Evolutionary conservation across 2,329 filamentous ascomycete genomes (phyloP).

Genomic region (Phaeophleospora eucalypticola): DNA sequence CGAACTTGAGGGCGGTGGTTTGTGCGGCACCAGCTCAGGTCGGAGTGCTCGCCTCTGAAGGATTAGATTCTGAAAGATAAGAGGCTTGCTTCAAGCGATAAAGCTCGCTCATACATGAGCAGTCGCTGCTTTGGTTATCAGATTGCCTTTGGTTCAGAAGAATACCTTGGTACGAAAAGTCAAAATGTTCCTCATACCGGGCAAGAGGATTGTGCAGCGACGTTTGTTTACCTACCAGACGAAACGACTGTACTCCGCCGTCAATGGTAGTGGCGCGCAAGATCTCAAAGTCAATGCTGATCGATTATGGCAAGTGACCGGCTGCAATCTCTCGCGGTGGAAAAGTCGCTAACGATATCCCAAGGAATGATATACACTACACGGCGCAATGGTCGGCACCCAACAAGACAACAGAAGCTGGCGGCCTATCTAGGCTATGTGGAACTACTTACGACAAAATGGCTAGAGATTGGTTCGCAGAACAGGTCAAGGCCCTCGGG

Average conservation of each 20-base stretch:
- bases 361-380: conserved; percentile 14
- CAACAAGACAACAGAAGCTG: conserved; percentile 11
- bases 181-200: neutral
- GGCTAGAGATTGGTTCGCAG: conserved; percentile 28
- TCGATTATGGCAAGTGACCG: conserved; percentile 14
- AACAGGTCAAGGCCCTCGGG: conserved; percentile 22
- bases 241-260: conserved; percentile 2
- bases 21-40: no score
- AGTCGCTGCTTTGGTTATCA: no score
- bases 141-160: no score
- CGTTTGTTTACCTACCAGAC: neutral
- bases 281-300: conserved; percentile 13
- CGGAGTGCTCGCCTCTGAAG: no score
- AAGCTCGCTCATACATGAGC: no score
- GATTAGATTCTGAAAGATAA: no score
- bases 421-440: conserved; percentile 16
- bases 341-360: no score
- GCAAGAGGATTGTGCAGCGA: neutral
- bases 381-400: conserved; percentile 21
- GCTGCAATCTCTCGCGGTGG: no score
- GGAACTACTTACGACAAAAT: conserved; percentile 22
- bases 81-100: no score
- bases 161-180: no score
- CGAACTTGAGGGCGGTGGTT: no score
- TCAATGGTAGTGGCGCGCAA: conserved; percentile 6